Evolutionary conservation across 208 protist genomes (phyloP), one percentile per base, ranked within the genome.

Genomic region (Acanthamoeba lenticulata): DNA sequence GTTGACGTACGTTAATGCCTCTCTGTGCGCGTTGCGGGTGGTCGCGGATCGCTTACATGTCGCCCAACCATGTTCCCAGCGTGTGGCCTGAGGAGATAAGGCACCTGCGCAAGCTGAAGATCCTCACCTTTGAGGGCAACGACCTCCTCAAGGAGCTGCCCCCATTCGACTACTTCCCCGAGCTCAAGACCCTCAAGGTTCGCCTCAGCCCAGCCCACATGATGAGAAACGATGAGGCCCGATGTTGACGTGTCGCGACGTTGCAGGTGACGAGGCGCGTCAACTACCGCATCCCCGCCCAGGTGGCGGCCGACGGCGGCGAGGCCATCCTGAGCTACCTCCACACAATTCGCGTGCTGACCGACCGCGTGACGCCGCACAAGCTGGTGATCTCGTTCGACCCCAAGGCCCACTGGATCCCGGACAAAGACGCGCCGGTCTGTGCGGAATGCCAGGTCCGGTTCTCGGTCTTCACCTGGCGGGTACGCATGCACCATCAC

Each of bases 391-490:
- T 79, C 17, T 79, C 69, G 36, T 79, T 79, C 13, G 69, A 79
- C 24, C 69, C 69, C 69, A 79, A 79, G 69, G 69, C 69, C 4
- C 69, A 79, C 24, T 79, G 69, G 69, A 79, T 79, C 44, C 69
- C 69, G 21, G 69, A 79, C 69, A 79, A 79, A 17, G 69, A 79
- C 69, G 69, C 69, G 0, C 69, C 69, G 9, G 69, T n/a, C 34
- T 79, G 69, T n/a, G 69, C 69, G 3, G 36, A 79, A 21, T 79
- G 69, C 69, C 7, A 79, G 11, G 40, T 45, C 36, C 5, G 69
- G 11, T 79, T 79, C 69, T 79, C 69, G 36, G 69, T 79, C 3
- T 79, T 79, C 40, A 79, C 69, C 44, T 79, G 69, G 69, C 32
- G 69, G 69, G 69, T 79, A 79, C 65, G 6, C 19, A 60, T 60